These are phyloP conservation scores for Urostyla sp. DNA, from an alignment of 73 alveolate species.

Conservation along the genomic window DNA sequence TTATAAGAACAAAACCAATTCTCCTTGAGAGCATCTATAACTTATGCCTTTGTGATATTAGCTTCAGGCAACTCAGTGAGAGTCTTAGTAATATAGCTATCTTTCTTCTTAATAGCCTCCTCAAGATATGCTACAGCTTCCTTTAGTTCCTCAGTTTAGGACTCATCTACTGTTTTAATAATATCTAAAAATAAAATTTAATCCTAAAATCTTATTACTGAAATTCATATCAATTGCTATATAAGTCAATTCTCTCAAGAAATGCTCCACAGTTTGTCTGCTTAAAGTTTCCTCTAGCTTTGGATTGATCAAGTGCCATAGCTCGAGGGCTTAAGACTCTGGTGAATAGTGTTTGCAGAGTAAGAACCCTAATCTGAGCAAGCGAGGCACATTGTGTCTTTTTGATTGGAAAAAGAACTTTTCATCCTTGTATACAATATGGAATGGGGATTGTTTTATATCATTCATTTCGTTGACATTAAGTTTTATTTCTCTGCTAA, in stretches of 20 bases:
- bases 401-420: conserved; percentile 2
- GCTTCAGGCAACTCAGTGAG: neutral
- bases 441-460: neutral
- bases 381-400: conserved; percentile 33
- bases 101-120: neutral
- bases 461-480: conserved; percentile 15
- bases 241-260: conserved; percentile 20
- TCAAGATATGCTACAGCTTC: conserved; percentile 27
- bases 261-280: neutral
- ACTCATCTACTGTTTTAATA: neutral
- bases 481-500: conserved; percentile 35
- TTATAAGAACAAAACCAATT: conserved; percentile 13
- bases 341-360: conserved; percentile 30
- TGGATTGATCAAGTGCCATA: conserved; percentile 52
- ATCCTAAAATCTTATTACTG: neutral
- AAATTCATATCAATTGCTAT: conserved; percentile 33
- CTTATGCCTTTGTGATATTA: conserved; percentile 16
- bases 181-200: conserved; percentile 1
- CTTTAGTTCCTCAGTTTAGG: conserved; percentile 15
- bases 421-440: conserved; percentile 28
- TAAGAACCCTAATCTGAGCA: conserved; percentile 18
- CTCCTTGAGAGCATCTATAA: neutral
- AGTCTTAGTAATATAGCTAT: neutral
- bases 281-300: conserved; percentile 18
- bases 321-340: conserved; percentile 30